These are phyloP conservation scores for Forsythia suspensa DNA, from an alignment of 257 asterid genomes.

Conservation along the genomic window DNA sequence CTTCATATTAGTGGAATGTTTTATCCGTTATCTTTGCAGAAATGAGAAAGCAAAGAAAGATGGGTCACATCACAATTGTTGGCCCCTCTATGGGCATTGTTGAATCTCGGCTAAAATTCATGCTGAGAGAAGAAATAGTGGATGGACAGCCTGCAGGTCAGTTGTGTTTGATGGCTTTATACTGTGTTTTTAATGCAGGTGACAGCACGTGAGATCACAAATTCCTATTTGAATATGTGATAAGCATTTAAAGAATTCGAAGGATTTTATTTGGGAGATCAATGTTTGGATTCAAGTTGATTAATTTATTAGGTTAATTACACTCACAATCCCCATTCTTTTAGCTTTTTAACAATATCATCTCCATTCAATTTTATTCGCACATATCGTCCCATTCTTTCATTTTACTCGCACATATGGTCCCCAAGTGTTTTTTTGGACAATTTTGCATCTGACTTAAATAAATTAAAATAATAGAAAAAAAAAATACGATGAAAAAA, in stretches of 20 bases:
- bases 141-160: conserved; percentile 56
- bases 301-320: too few relatives aligned
- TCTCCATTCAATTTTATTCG: too few relatives aligned
- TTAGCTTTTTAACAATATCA: too few relatives aligned
- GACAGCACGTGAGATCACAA: neutral
- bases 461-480: too few relatives aligned
- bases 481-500: too few relatives aligned
- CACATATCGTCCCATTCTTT: too few relatives aligned
- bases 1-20: conserved; percentile 7
- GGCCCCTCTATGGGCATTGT: conserved; percentile 84
- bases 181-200: conserved; percentile 5
- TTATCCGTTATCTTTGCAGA: conserved; percentile 36
- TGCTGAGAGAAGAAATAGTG: conserved; percentile 51
- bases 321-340: too few relatives aligned
- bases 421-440: too few relatives aligned
- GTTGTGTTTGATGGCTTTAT: conserved; percentile 20
- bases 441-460: too few relatives aligned
- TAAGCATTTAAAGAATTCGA: neutral
- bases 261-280: neutral
- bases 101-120: conserved; percentile 61
- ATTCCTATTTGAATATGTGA: neutral
- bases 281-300: neutral
- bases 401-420: too few relatives aligned
- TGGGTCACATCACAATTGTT: conserved; percentile 92
- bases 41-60: conserved; percentile 94